A percentile compares a stretch with the other conserved stretches of the same genome.
These are phyloP conservation scores for Penicillium corylophilum DNA, from an alignment of 2,329 filamentous ascomycete species.

Conservation along the genomic window DNA sequence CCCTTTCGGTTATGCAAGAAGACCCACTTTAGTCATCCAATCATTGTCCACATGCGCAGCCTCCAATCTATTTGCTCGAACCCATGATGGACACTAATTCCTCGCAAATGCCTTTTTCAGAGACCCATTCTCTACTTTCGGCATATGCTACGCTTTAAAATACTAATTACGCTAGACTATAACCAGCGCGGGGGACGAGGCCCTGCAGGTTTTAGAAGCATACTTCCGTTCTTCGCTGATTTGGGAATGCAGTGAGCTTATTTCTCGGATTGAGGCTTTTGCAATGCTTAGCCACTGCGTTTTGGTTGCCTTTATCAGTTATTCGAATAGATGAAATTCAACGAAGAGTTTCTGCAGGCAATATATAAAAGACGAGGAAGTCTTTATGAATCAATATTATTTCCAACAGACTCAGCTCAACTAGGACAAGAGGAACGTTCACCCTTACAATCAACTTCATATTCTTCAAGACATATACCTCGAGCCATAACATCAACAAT, in stretches of 20 bases:
- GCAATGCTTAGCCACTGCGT: not conserved
- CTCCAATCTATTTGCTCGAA: not conserved
- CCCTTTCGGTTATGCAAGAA: not conserved
- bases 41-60: not conserved
- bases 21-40: not conserved
- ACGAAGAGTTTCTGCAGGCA: not conserved
- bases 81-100: not conserved
- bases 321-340: not conserved
- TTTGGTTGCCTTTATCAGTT: not conserved
- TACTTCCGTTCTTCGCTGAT: not conserved
- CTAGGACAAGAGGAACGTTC: not conserved
- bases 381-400: not conserved
- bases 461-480: not conserved
- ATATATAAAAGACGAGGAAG: not conserved
- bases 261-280: not conserved
- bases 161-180: not conserved
- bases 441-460: not conserved
- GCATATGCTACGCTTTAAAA: not conserved
- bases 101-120: not conserved
- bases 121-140: not conserved
- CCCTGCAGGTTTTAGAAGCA: not conserved
- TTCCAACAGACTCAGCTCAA: not conserved
- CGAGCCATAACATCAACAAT: not conserved
- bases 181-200: too few species aligned
- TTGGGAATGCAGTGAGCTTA: not conserved